phyloP scores from a whole-genome alignment of 495 filamentous ascomycete genomes.

The Aspergillus diversus region DNA sequence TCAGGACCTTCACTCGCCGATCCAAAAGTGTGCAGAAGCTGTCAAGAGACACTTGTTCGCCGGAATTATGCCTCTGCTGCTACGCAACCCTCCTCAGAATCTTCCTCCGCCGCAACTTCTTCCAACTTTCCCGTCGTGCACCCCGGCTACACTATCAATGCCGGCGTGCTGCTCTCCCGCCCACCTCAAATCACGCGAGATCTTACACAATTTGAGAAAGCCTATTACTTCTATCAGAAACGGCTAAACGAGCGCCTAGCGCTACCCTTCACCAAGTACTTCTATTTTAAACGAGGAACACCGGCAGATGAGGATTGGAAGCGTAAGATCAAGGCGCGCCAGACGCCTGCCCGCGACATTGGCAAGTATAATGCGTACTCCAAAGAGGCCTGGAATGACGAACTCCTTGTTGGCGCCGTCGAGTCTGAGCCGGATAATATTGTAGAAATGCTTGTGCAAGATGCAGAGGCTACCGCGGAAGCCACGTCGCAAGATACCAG shows the following conservation, averaged over 20 bases:
- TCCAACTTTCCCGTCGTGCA: conserved; percentile 40
- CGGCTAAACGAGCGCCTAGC: conserved; percentile 92
- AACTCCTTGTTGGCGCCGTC: conserved; percentile 73
- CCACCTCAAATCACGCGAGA: conserved; percentile 84
- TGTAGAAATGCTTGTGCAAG: conserved; percentile 69
- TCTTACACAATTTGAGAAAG: conserved; percentile 83
- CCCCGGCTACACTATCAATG: conserved; percentile 67
- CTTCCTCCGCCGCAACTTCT: conserved; percentile 34
- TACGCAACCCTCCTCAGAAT: conserved; percentile 34
- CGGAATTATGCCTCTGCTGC: conserved; percentile 51
- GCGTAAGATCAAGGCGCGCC: conserved; percentile 75
- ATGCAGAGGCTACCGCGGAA: conserved; percentile 72
- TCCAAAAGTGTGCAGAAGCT: conserved; percentile 54
- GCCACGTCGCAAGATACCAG: conserved; percentile 64
- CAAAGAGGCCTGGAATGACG: conserved; percentile 86
- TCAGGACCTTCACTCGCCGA: conserved; percentile 49
- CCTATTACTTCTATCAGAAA: conserved; percentile 95
- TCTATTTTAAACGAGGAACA: conserved; percentile 95
- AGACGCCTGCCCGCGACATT: conserved; percentile 78
- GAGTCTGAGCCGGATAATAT: conserved; percentile 62
- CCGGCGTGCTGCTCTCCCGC: conserved; percentile 83
- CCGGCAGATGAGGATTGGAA: conserved; percentile 87
- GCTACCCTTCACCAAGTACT: conserved; percentile 86
- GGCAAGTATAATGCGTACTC: conserved; percentile 84
- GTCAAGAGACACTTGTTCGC: conserved; percentile 51